Conservation (phyloP, 2,329 filamentous ascomycete genomes). For the Fusarium incarnatum region DNA sequence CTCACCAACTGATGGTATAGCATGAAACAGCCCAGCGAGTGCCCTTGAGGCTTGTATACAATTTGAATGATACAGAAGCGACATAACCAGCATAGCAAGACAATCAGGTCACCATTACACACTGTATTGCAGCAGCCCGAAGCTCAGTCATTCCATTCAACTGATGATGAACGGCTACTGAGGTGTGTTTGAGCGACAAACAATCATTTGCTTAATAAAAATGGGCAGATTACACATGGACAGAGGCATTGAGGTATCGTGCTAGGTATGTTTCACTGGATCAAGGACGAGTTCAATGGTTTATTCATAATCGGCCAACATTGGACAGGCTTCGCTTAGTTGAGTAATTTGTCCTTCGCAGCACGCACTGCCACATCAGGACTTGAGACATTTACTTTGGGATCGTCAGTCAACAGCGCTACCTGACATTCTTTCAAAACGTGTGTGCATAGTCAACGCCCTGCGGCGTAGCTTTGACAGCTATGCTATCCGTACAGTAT, state of each 20-base stretch:
- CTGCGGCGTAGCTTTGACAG: constrained; percentile 9
- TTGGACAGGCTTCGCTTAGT: background rate
- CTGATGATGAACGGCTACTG: background rate
- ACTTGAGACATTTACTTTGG: constrained; percentile 42
- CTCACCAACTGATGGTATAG: constrained; percentile 22
- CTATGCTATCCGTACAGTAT: background rate
- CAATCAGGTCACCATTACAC: background rate
- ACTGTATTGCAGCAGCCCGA: background rate
- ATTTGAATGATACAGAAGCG: background rate
- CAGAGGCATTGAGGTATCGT: background rate
- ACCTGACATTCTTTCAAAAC: constrained; percentile 25
- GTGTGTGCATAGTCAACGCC: constrained; percentile 24
- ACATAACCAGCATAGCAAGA: background rate
- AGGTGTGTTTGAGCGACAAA: background rate
- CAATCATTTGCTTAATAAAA: background rate
- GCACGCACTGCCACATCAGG: background rate
- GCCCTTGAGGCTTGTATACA: background rate
- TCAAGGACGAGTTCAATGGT: background rate
- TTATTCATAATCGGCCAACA: background rate
- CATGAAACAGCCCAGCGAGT: background rate
- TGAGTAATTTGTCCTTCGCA: background rate
- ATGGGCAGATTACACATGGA: background rate
- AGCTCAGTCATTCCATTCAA: background rate
- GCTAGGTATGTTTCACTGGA: background rate
- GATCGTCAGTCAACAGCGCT: constrained; percentile 37